phyloP scores from a whole-genome alignment of 2,329 filamentous ascomycete species.

The Cercospora canescens region DNA sequence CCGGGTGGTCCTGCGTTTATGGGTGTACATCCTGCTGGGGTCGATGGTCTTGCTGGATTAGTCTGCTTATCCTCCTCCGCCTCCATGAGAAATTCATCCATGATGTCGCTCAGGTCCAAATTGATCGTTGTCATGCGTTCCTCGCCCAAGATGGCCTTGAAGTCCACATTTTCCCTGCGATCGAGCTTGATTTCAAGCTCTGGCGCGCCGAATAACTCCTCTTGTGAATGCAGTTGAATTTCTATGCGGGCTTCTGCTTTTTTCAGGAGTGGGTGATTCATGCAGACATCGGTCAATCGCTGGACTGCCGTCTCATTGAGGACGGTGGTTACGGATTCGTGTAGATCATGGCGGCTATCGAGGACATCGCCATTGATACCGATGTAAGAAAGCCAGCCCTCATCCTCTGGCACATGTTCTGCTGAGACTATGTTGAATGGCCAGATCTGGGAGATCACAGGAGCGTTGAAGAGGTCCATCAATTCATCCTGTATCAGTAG shows the following conservation, averaged over 20 bases:
- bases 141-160: conserved; percentile 1
- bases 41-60: not conserved
- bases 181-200: not conserved
- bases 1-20: not conserved
- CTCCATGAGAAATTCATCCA: not conserved
- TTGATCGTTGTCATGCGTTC: not conserved
- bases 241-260: not conserved
- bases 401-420: not conserved
- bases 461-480: not conserved
- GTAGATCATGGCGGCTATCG: not conserved
- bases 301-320: not conserved
- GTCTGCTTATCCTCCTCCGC: not conserved
- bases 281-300: not conserved
- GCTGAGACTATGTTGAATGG: not conserved
- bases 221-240: conserved; percentile 1
- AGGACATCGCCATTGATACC: not conserved
- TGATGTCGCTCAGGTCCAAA: not conserved
- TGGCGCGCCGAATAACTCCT: not conserved
- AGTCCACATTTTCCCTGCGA: not conserved
- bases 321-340: not conserved
- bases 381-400: conserved; percentile 8
- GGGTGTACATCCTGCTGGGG: not conserved
- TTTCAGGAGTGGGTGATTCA: not conserved
- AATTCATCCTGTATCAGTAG: not conserved
- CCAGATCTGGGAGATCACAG: conserved; percentile 1